These are phyloP conservation scores for Liriodendron chinense DNA, from an alignment of 164 flowering plant genomes.

Conservation along the genomic window DNA sequence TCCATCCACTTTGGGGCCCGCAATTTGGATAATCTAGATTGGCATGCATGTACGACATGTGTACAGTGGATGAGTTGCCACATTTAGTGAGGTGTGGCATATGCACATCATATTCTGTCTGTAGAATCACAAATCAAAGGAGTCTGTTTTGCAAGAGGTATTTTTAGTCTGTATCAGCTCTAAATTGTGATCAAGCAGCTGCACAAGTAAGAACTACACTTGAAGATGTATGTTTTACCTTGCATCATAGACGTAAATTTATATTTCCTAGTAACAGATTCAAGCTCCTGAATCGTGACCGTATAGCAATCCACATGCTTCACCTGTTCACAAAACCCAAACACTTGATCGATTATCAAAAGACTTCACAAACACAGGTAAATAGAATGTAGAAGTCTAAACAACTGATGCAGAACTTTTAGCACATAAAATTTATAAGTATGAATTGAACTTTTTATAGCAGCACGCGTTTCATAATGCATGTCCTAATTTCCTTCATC, in stretches of 20 bases:
- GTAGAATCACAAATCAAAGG: neutral
- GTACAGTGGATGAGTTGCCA: neutral
- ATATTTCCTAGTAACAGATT: constrained; percentile 66
- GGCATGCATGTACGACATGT: neutral
- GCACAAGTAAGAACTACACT: neutral
- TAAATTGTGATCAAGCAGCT: neutral
- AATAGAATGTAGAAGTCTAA: neutral
- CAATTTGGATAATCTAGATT: too few species aligned
- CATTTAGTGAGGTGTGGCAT: too few species aligned
- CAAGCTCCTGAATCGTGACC: constrained; percentile 65
- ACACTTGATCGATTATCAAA: constrained; percentile 1
- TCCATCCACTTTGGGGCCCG: too few species aligned
- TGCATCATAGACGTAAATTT: constrained; percentile 89
- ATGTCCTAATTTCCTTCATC: neutral
- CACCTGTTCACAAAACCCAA: constrained; percentile 47
- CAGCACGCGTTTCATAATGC: too few species aligned
- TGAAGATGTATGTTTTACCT: constrained; percentile 38
- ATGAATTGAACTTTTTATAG: neutral
- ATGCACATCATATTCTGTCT: too few species aligned
- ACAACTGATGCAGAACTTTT: neutral
- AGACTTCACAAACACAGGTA: neutral
- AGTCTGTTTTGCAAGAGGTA: neutral
- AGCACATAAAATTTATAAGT: neutral
- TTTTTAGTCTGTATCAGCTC: neutral
- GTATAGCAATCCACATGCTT: constrained; percentile 85